Conservation (phyloP, 345 rosid species). For the Abelmoschus esculentus region DNA sequence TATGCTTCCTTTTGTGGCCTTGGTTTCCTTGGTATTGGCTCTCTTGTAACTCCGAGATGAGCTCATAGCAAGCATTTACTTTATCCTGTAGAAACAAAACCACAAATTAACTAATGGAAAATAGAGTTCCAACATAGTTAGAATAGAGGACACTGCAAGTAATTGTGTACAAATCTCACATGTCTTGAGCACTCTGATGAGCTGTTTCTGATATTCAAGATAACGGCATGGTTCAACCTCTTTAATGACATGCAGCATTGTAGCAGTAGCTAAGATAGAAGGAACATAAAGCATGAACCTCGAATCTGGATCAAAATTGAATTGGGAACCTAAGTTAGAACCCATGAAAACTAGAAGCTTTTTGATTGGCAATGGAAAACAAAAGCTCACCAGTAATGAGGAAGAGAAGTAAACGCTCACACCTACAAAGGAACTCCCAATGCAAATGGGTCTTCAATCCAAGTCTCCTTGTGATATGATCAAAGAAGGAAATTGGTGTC, state of each 20-base stretch:
- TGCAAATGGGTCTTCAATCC: not conserved
- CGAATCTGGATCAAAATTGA: not conserved
- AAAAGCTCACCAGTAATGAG: not conserved
- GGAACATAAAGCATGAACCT: not conserved
- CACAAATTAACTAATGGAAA: not conserved
- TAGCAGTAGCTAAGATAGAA: not conserved
- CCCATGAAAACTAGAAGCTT: not conserved
- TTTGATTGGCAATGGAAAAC: not conserved
- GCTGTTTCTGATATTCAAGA: not conserved
- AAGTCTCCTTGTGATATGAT: not conserved
- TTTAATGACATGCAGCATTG: not conserved
- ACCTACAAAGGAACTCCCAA: not conserved
- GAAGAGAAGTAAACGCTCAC: not conserved
- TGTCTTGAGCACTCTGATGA: not conserved
- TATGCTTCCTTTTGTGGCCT: constrained; percentile 43
- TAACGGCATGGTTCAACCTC: not conserved
- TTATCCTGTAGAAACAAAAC: constrained; percentile 35
- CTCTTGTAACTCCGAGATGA: constrained; percentile 39
- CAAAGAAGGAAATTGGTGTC: not conserved
- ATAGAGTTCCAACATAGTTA: not conserved
- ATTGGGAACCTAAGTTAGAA: not conserved
- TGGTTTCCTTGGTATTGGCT: constrained; percentile 21
- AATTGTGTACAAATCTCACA: not conserved
- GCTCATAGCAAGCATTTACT: constrained; percentile 53
- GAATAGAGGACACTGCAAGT: constrained; percentile 6